Percentiles rank a stretch among this genome's conserved stretches.
Conservation (phyloP, 2,329 filamentous ascomycete genomes). For the Fusarium torulosum region DNA sequence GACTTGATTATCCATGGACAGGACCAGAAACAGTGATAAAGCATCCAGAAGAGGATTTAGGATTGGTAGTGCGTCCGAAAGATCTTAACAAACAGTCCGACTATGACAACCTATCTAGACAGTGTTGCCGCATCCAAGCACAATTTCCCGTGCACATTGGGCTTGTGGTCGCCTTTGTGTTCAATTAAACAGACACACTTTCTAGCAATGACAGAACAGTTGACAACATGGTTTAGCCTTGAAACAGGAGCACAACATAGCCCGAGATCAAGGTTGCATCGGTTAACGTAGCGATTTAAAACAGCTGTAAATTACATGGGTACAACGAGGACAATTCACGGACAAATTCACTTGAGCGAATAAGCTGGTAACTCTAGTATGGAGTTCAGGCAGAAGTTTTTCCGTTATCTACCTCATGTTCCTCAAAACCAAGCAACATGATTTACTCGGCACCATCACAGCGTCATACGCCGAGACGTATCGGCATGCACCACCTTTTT, state of each 20-base stretch:
- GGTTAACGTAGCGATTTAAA: constrained; percentile 2
- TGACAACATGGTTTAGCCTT: not conserved
- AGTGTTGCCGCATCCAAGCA: not conserved
- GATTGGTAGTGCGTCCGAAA: not conserved
- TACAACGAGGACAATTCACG: constrained; percentile 5
- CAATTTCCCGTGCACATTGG: not conserved
- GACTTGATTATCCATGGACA: constrained; percentile 1
- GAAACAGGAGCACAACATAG: constrained; percentile 10
- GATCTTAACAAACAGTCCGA: not conserved
- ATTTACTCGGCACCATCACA: constrained; percentile 42
- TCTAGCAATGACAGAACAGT: not conserved
- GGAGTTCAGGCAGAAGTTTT: constrained; percentile 28
- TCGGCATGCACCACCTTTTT: constrained; percentile 34
- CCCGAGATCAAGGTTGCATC: not conserved
- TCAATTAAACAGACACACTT: not conserved
- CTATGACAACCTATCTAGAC: not conserved
- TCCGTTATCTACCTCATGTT: constrained; percentile 31
- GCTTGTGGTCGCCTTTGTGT: not conserved
- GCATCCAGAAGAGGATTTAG: constrained; percentile 6
- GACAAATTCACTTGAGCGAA: constrained; percentile 8
- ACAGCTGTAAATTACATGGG: not conserved
- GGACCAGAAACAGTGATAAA: constrained; percentile 10
- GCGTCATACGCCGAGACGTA: constrained; percentile 26
- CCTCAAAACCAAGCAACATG: constrained; percentile 35
- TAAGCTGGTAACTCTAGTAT: constrained; percentile 8